These are phyloP conservation scores for Arxiozyma slooffiae DNA, from an alignment of 1,139 yeast species.

Conservation along the genomic window DNA sequence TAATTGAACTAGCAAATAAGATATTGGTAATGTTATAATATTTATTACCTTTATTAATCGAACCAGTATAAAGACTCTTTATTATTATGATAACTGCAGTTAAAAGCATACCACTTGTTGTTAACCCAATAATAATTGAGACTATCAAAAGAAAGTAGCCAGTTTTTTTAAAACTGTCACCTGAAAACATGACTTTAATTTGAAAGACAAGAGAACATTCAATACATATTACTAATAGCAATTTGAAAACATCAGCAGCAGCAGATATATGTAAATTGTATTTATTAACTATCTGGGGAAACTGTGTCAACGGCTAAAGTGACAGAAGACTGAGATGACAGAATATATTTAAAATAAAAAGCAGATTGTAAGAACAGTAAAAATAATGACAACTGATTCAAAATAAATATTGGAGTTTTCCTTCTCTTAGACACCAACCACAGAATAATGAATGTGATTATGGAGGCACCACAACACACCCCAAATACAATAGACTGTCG, in stretches of 20 bases:
- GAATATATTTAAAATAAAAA: constrained; percentile 45
- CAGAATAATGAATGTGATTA: constrained; percentile 33
- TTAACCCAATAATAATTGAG: constrained; percentile 38
- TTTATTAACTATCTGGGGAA: constrained; percentile 31
- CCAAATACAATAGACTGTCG: constrained; percentile 37
- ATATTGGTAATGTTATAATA: constrained; percentile 44
- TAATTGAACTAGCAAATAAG: constrained; percentile 59
- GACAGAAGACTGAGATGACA: constrained; percentile 43
- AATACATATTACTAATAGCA: constrained; percentile 48
- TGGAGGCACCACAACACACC: constrained; percentile 36
- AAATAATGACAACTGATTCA: constrained; percentile 53
- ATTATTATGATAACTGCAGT: constrained; percentile 36
- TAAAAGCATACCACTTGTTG: constrained; percentile 48
- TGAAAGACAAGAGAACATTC: constrained; percentile 64
- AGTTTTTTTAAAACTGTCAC: constrained; percentile 37
- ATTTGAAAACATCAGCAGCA: constrained; percentile 51
- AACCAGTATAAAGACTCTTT: constrained; percentile 22
- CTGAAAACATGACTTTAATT: constrained; percentile 53
- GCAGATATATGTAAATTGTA: constrained; percentile 38
- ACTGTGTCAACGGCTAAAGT: constrained; percentile 46
- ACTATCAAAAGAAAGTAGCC: constrained; percentile 36
- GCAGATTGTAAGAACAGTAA: constrained; percentile 49
- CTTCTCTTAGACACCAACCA: constrained; percentile 40
- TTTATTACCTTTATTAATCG: constrained; percentile 29
- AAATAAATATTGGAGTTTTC: constrained; percentile 56